Percentiles rank a stretch among this genome's conserved stretches.
Conservation (phyloP, 2,329 filamentous ascomycete species). For the Ascochyta clinopodiicola region DNA sequence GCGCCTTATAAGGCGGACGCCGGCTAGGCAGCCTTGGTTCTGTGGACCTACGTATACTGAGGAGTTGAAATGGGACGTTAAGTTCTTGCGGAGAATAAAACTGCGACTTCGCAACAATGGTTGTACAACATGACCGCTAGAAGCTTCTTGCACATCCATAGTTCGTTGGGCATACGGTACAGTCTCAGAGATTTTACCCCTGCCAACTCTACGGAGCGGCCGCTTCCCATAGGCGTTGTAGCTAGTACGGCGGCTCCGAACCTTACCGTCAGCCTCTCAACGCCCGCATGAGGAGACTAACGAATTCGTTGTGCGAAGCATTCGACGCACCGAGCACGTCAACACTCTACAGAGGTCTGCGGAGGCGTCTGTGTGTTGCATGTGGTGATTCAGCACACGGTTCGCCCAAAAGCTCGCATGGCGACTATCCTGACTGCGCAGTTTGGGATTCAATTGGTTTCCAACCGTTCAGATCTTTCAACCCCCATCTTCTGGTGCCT, state of each 20-base stretch:
- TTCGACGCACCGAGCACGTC: conserved; percentile 2
- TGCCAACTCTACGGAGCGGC: background rate
- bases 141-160: background rate
- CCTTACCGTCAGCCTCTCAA: conserved; percentile 1
- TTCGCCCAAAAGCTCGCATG: background rate
- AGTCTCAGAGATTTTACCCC: background rate
- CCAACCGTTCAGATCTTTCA: background rate
- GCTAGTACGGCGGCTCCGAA: conserved; percentile 9
- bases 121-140: background rate
- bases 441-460: background rate
- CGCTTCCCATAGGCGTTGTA: conserved; percentile 1
- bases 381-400: background rate
- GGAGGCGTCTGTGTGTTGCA: conserved; percentile 1
- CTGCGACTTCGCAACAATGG: background rate
- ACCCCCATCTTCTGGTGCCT: background rate
- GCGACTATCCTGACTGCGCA: background rate
- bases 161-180: background rate
- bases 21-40: conserved; percentile 4
- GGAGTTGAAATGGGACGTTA: background rate
- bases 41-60: background rate
- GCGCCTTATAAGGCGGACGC: background rate
- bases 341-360: background rate
- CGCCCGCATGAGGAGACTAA: conserved; percentile 4
- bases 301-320: conserved; percentile 3
- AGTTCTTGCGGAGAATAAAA: background rate